Evolutionary conservation across 176 grass and related monocot species (phyloP).

Genomic region (Saccharum officinarum): DNA sequence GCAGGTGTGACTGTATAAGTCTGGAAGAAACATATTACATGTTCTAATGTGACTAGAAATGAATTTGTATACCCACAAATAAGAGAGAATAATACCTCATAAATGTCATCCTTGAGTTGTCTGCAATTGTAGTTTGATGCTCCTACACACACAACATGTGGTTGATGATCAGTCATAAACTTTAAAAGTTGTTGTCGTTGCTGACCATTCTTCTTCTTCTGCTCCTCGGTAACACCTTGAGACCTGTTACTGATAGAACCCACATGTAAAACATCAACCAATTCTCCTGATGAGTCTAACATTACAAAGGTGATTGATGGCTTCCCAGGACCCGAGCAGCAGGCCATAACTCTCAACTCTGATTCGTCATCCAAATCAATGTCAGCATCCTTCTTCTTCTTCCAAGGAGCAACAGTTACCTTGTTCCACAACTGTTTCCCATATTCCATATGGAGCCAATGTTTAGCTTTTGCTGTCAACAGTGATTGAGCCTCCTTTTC

Average conservation of each 20-base stretch:
- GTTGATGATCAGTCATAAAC: slow-evolving; percentile 90
- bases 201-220: slow-evolving; percentile 86
- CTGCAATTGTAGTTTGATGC: slow-evolving; percentile 85
- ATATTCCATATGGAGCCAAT: slow-evolving; percentile 85
- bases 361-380: slow-evolving; percentile 70
- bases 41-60: not conserved
- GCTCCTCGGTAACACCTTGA: slow-evolving; percentile 76
- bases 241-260: slow-evolving; percentile 82
- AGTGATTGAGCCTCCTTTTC: slow-evolving; percentile 81
- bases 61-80: not conserved
- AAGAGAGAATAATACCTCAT: slow-evolving; percentile 58
- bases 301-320: slow-evolving; percentile 90
- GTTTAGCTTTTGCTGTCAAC: slow-evolving; percentile 71
- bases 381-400: slow-evolving; percentile 57
- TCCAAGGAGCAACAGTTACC: slow-evolving; percentile 85
- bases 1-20: not conserved
- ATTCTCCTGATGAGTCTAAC: slow-evolving; percentile 86
- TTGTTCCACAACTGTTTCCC: slow-evolving; percentile 74
- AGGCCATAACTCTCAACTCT: slow-evolving; percentile 88
- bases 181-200: slow-evolving; percentile 61
- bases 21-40: too few species aligned
- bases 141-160: slow-evolving; percentile 87
- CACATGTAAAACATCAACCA: slow-evolving; percentile 92
- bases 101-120: slow-evolving; percentile 95
- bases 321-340: slow-evolving; percentile 91